Evolutionary conservation across 1,139 yeast species (phyloP).

Genomic region (Lodderomyces orthopsilosis): DNA sequence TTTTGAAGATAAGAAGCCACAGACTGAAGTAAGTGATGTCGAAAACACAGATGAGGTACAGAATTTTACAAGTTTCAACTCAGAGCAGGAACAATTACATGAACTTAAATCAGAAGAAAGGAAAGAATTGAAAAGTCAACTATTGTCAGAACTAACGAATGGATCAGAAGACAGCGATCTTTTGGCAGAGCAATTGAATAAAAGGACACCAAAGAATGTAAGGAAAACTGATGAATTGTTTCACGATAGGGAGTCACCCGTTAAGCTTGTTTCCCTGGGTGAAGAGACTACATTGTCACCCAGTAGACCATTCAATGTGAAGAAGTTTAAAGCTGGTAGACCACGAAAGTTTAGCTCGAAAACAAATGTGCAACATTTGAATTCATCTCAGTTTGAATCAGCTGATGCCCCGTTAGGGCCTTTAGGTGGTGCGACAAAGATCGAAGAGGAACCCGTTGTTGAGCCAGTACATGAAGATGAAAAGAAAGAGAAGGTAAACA

Average conservation of each 20-base stretch:
- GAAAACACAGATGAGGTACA: conserved; percentile 15
- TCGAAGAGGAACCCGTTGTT: neutral
- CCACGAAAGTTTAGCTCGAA: conserved; percentile 36
- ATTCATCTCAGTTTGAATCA: conserved; percentile 17
- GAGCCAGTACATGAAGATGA: neutral
- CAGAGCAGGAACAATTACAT: conserved; percentile 31
- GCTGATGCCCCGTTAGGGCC: conserved; percentile 34
- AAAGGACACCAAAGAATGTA: conserved; percentile 19
- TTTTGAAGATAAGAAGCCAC: conserved; percentile 12
- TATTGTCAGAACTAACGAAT: conserved; percentile 36
- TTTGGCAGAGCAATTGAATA: conserved; percentile 20
- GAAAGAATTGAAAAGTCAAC: conserved; percentile 33
- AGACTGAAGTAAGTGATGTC: conserved; percentile 22
- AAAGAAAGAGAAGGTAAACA: conserved; percentile 7
- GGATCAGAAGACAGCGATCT: conserved; percentile 23
- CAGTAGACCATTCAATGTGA: conserved; percentile 24
- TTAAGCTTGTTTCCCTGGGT: conserved; percentile 17
- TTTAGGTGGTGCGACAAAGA: conserved; percentile 23
- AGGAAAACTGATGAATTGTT: conserved; percentile 29
- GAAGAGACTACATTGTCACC: conserved; percentile 27
- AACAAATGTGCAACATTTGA: conserved; percentile 32
- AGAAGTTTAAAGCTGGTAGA: conserved; percentile 45
- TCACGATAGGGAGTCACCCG: conserved; percentile 34
- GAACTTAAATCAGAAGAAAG: conserved; percentile 35
- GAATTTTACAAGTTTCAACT: conserved; percentile 14